These are phyloP conservation scores for Phytophthora palmivora DNA, from an alignment of 352 stramenopile genomes.

Conservation along the genomic window DNA sequence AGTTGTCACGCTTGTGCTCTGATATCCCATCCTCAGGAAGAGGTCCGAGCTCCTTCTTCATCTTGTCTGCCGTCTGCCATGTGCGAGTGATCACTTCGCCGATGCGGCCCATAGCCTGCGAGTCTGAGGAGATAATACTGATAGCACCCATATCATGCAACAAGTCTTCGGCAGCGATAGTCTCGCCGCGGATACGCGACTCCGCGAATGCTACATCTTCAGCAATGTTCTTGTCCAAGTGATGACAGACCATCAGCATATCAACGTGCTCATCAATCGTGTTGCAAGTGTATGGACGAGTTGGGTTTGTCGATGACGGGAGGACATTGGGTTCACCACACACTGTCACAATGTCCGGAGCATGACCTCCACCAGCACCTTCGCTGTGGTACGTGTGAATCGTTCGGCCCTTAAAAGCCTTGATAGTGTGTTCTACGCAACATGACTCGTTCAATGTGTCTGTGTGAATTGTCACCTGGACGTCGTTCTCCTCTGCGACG, in stretches of 20 bases:
- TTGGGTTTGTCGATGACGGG: conserved; percentile 97
- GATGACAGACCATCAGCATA: conserved; percentile 99
- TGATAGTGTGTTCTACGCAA: conserved; percentile 96
- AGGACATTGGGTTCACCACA: conserved; percentile 94
- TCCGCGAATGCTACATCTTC: conserved; percentile 99
- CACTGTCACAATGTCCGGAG: conserved; percentile 98
- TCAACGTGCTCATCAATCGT: conserved; percentile 99
- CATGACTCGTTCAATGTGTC: conserved; percentile 98
- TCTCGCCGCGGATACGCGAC: conserved; percentile 96
- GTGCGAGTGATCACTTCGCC: conserved; percentile 97
- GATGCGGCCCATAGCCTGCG: conserved; percentile 97
- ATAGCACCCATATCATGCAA: conserved; percentile 98
- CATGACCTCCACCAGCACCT: conserved; percentile 93
- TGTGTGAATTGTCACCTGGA: conserved; percentile 98
- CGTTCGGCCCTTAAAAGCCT: conserved; percentile 95
- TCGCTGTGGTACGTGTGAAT: conserved; percentile 98
- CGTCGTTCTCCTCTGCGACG: conserved; percentile 92
- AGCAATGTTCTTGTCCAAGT: conserved; percentile 95
- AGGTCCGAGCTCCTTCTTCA: conserved; percentile 93
- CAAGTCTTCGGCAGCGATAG: conserved; percentile 97
- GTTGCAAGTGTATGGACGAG: conserved; percentile 96
- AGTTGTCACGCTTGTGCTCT: conserved; percentile 90
- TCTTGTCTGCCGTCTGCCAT: conserved; percentile 99
- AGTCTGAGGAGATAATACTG: conserved; percentile 96
- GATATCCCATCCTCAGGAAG: conserved; percentile 86